phyloP scores from a whole-genome alignment of 1,284 basidiomycete genomes.

The Pascua guehoae region DNA sequence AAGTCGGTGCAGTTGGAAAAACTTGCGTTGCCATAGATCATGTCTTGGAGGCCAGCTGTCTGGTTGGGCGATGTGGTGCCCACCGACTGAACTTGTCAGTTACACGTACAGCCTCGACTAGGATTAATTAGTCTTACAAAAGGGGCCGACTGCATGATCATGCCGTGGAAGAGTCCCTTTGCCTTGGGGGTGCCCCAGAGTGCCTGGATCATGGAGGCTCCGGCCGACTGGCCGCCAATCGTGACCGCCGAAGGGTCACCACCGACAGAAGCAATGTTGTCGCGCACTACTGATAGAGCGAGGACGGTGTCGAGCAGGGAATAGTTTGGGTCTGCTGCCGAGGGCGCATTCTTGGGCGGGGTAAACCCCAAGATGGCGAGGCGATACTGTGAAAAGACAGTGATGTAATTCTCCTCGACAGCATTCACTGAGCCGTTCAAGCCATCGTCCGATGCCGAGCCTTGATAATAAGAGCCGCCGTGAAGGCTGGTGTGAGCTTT shows the following conservation, averaged over 20 bases:
- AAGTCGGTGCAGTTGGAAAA: slow-evolving; percentile 25
- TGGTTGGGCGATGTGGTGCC: slow-evolving; percentile 52
- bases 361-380: slow-evolving; percentile 75
- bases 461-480: slow-evolving; percentile 77
- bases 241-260: slow-evolving; percentile 65
- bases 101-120: too few relatives aligned
- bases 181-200: slow-evolving; percentile 66
- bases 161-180: slow-evolving; percentile 63
- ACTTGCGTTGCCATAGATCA: slow-evolving; percentile 55
- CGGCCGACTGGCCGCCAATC: slow-evolving; percentile 83
- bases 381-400: slow-evolving; percentile 80
- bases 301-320: slow-evolving; percentile 67
- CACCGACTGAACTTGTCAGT: not conserved
- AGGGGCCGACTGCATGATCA: slow-evolving; percentile 78
- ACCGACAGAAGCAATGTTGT: slow-evolving; percentile 60
- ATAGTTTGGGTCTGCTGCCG: slow-evolving; percentile 62
- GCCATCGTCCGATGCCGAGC: slow-evolving; percentile 65
- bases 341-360: slow-evolving; percentile 52
- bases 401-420: slow-evolving; percentile 66
- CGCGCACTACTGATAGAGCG: slow-evolving; percentile 63
- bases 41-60: slow-evolving; percentile 57
- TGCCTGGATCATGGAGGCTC: slow-evolving; percentile 73
- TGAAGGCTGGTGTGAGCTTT: slow-evolving; percentile 62
- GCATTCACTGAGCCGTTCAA: slow-evolving; percentile 76
- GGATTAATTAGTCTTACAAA: slow-evolving; percentile 60